Evolutionary conservation across 345 rosid genomes (phyloP).

Genomic region (Sisymbrium irio): DNA sequence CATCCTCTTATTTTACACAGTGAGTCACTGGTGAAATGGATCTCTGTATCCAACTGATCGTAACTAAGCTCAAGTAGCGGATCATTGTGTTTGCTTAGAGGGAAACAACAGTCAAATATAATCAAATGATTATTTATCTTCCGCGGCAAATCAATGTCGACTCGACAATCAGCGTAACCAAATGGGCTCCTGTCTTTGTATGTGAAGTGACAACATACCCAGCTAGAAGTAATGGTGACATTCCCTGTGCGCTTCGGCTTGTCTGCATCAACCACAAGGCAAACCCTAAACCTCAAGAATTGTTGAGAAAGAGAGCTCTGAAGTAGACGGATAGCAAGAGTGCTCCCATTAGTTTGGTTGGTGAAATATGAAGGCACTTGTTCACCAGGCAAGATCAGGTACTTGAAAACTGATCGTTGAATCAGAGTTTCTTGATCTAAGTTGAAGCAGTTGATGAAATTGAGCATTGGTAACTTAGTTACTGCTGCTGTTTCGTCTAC

Average conservation of each 20-base stretch:
- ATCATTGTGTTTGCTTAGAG: not conserved
- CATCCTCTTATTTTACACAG: not conserved
- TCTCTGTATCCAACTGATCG: not conserved
- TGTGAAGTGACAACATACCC: not conserved
- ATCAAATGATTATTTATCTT: not conserved
- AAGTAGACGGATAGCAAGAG: not conserved
- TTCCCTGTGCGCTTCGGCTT: not conserved
- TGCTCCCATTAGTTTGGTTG: not conserved
- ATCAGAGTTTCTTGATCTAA: not conserved
- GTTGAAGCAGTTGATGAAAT: not conserved
- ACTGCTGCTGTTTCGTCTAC: not conserved
- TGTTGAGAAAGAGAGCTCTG: not conserved
- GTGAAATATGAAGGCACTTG: not conserved
- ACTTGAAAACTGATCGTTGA: not conserved
- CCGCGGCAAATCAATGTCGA: not conserved
- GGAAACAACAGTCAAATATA: not conserved
- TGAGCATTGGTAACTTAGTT: not conserved
- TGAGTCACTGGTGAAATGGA: not conserved
- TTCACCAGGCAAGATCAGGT: not conserved
- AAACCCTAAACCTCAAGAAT: not conserved
- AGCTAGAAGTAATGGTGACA: not conserved
- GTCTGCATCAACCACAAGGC: not conserved
- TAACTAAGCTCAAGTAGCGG: not conserved
- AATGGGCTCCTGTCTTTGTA: not conserved
- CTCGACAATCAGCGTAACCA: not conserved